Evolutionary conservation across 2,329 filamentous ascomycete genomes (phyloP).

Genomic region (Epicoccum sorghinum): DNA sequence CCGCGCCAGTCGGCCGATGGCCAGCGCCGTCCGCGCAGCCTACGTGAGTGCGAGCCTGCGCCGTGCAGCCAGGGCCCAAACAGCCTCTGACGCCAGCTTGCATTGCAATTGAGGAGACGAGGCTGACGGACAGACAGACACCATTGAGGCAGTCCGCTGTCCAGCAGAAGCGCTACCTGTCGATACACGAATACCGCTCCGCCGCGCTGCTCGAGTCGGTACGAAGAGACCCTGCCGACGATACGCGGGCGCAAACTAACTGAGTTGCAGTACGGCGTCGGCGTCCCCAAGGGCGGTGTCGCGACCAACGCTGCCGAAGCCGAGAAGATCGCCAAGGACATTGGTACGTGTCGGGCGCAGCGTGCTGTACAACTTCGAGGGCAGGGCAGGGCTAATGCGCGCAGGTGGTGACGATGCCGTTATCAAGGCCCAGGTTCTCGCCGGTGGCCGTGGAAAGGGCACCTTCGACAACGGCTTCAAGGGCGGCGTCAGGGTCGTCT

Average conservation of each 20-base stretch:
- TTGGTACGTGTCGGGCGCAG: constrained; percentile 62
- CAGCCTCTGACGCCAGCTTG: constrained; percentile 42
- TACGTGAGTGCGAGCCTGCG: constrained; percentile 63
- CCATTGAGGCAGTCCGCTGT: constrained; percentile 62
- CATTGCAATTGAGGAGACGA: constrained; percentile 29
- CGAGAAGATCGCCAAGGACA: constrained; percentile 86
- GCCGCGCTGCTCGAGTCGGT: constrained; percentile 82
- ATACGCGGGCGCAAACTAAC: constrained; percentile 31
- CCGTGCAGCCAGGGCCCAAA: constrained; percentile 20
- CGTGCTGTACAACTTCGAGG: not conserved
- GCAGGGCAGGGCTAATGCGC: constrained; percentile 39
- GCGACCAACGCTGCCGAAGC: constrained; percentile 85
- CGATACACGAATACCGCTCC: constrained; percentile 98
- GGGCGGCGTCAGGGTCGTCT: constrained; percentile 97
- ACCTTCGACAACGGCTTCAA: constrained; percentile 98
- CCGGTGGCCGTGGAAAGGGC: constrained; percentile 96
- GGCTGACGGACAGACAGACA: constrained; percentile 54
- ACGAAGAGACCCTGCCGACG: constrained; percentile 27
- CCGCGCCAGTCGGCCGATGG: constrained; percentile 71
- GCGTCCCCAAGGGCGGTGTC: constrained; percentile 87
- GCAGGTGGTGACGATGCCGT: constrained; percentile 88
- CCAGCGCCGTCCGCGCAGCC: constrained; percentile 77
- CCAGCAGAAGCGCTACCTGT: constrained; percentile 86
- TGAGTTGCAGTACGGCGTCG: constrained; percentile 80
- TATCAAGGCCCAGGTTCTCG: constrained; percentile 99